Conservation (phyloP, 225 moss, liverwort and hornwort species). For the Lunularia cruciata region DNA sequence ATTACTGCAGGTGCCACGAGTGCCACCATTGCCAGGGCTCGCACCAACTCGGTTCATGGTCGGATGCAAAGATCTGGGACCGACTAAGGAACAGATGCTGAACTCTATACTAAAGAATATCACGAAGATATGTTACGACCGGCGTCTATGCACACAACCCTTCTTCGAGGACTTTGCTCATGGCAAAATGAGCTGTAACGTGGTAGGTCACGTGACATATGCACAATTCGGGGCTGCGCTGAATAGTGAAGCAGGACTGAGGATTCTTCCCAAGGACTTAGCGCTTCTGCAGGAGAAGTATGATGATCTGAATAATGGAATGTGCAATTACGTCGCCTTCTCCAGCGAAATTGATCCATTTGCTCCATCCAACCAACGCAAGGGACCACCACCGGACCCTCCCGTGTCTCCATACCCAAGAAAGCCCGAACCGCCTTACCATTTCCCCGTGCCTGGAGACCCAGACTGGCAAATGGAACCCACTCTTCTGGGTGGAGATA, state of each 20-base stretch:
- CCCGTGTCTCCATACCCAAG: conserved; percentile 29
- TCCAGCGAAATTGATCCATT: conserved; percentile 84
- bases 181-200: conserved; percentile 79
- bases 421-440: conserved; percentile 40
- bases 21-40: conserved; percentile 63
- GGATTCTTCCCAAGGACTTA: conserved; percentile 60
- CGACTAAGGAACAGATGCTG: conserved; percentile 47
- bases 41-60: conserved; percentile 69
- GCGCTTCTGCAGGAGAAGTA: conserved; percentile 77
- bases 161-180: conserved; percentile 81
- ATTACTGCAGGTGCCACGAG: conserved; percentile 55
- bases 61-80: conserved; percentile 52
- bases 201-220: conserved; percentile 83
- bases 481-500: conserved; percentile 38
- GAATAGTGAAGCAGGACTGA: conserved; percentile 68
- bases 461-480: conserved; percentile 46
- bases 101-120: conserved; percentile 46
- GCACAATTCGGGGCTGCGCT: conserved; percentile 81
- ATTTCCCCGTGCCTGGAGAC: conserved; percentile 42
- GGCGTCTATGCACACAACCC: conserved; percentile 65
- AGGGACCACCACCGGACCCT: conserved; percentile 27
- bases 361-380: conserved; percentile 29
- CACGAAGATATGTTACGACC: conserved; percentile 52
- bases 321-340: conserved; percentile 89
- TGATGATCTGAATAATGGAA: conserved; percentile 75